Percentiles rank a stretch among this genome's conserved stretches.
These are phyloP conservation scores for Magnolia officinalis DNA, from an alignment of 164 flowering plant species.

Conservation along the genomic window DNA sequence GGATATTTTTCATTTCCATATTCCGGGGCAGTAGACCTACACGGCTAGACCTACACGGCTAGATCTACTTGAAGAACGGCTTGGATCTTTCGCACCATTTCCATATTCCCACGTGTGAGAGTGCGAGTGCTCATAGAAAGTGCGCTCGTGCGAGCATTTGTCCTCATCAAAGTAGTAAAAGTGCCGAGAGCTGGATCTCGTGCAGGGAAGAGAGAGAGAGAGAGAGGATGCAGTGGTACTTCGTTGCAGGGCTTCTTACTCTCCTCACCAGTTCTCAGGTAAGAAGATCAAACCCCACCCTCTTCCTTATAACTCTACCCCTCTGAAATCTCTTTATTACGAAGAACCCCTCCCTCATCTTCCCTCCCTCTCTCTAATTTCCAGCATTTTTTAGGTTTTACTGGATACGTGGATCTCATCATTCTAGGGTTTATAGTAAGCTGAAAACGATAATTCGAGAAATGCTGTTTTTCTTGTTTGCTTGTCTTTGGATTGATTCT, in stretches of 20 bases:
- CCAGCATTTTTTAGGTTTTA: not conserved
- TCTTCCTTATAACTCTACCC: not conserved
- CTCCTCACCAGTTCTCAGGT: conserved; percentile 92
- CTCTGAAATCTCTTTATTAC: not conserved
- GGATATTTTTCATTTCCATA: no score
- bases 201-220: not conserved
- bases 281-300: no score
- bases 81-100: no score
- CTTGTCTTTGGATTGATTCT: no score
- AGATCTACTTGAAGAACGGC: no score
- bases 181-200: not conserved
- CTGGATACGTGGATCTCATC: not conserved
- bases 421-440: not conserved
- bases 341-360: not conserved
- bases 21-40: no score
- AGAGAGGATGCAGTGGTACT: conserved; percentile 74
- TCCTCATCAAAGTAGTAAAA: not conserved
- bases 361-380: not conserved
- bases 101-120: no score
- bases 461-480: no score
- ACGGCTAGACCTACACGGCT: no score
- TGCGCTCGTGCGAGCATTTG: not conserved
- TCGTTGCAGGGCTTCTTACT: conserved; percentile 77
- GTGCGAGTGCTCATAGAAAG: no score
- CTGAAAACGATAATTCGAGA: no score